These are phyloP conservation scores for Telopea speciosissima DNA, from an alignment of 177 flowering plant genomes.

Conservation along the genomic window DNA sequence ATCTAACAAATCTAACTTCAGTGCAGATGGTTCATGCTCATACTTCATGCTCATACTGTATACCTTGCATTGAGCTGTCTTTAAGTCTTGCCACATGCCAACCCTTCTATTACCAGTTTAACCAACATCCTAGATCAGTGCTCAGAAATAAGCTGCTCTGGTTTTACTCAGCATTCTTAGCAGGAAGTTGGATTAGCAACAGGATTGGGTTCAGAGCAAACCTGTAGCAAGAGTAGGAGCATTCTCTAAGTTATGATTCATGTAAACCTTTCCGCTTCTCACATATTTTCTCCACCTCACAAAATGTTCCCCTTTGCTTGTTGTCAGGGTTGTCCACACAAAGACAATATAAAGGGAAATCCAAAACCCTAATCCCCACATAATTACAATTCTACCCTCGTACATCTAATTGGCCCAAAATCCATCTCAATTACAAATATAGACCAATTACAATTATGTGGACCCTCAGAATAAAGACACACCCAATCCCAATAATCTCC, in stretches of 20 bases:
- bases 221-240: conserved; percentile 35
- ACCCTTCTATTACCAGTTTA: conserved; percentile 28
- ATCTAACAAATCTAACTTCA: conserved; percentile 19
- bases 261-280: conserved; percentile 23
- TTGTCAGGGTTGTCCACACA: too few species aligned
- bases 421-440: too few species aligned
- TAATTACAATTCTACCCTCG: too few species aligned
- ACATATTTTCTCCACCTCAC: too few species aligned
- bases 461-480: too few species aligned
- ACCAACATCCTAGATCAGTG: conserved; percentile 37
- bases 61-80: conserved; percentile 47
- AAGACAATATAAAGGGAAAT: too few species aligned
- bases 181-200: conserved; percentile 17
- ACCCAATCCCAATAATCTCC: too few species aligned
- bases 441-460: too few species aligned
- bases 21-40: conserved; percentile 18
- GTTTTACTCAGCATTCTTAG: conserved; percentile 23
- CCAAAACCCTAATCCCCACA: too few species aligned
- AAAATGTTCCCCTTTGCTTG: too few species aligned
- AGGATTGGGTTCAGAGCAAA: conserved; percentile 35
- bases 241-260: conserved; percentile 32
- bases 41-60: too few species aligned
- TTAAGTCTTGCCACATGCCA: conserved; percentile 56
- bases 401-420: too few species aligned
- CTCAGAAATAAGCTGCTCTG: conserved; percentile 43